Evolutionary conservation across 306 rosid species (phyloP), one percentile per base, ranked within the genome.

Genomic region (Alnus rubra): DNA sequence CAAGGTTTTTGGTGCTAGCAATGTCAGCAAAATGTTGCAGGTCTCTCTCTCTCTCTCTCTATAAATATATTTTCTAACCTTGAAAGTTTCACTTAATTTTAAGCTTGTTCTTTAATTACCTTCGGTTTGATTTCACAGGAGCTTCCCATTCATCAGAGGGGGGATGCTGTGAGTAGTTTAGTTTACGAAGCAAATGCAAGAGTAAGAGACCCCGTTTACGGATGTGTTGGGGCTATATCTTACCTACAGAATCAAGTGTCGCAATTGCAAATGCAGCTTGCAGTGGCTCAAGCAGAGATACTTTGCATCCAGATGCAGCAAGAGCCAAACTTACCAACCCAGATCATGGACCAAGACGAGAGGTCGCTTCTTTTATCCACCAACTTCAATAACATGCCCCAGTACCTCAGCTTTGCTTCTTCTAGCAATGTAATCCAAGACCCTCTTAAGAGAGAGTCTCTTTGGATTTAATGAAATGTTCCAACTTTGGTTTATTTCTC

Each of bases 1-100:
- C 84, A 92, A 92, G 90, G 91, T 92, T 50, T 92, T 92, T 78
- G 95, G 97, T 69, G 97, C 97, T 48, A 92, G 97, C 88, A 92
- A 92, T 82, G 82, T 92, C 85, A 90, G 92, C 83, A 92, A 92
- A 80, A 92, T 92, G 92, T 79, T 92, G 13, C 96, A 90, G 96
- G 97, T 86, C 80, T 49, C 65, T 76, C 67, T 35, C 77, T 33
- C 70, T 59, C 62, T 71, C 59, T 86, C n/a, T 30, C 11, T 15
- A n/a, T 79, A 13, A 45, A 23, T 74, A 19, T 50, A 2, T 72
- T 30, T 51, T 0, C 8, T 42, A n/a, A 1, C 53, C 18, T 71
- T 42, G n/a, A 37, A 48, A n/a, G 53, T 74, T 65, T 68, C 77
- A 30, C 6, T 35, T 58, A 37, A 35, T 42, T 33, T 73, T 73